A percentile compares a stretch with the other conserved stretches of the same genome.
phyloP scores from a whole-genome alignment of 2,329 filamentous ascomycete genomes.

The Trichoderma breve region DNA sequence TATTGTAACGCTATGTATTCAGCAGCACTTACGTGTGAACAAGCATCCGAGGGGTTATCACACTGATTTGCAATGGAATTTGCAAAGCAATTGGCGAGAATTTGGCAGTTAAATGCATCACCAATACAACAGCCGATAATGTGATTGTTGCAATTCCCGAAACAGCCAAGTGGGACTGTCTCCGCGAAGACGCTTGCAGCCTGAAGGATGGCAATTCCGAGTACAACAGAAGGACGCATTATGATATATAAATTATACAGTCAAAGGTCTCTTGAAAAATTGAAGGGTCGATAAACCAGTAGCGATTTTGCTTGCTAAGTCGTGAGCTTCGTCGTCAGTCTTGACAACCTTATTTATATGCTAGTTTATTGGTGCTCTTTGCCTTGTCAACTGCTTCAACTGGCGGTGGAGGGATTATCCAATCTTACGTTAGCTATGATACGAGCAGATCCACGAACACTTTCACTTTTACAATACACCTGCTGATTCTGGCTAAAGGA shows the following conservation, averaged over 20 bases:
- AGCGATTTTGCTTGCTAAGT: background rate
- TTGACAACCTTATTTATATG: background rate
- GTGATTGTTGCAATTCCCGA: background rate
- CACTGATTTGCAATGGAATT: background rate
- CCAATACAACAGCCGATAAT: background rate
- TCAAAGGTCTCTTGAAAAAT: background rate
- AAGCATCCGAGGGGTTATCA: background rate
- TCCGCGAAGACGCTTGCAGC: background rate
- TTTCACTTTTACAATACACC: background rate
- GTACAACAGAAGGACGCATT: background rate
- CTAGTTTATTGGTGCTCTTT: background rate
- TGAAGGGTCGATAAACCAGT: background rate
- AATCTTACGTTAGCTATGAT: background rate
- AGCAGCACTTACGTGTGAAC: background rate
- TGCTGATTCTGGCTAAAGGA: background rate
- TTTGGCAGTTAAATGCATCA: background rate
- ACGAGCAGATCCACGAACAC: background rate
- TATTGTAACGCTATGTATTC: background rate
- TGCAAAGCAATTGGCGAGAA: background rate
- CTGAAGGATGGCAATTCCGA: background rate
- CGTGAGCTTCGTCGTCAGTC: background rate
- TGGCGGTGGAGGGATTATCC: background rate
- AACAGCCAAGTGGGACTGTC: background rate
- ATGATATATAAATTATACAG: background rate
- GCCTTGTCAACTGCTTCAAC: background rate